Evolutionary conservation across 106 monocot genomes (phyloP).

Genomic region (Posidonia australis): DNA sequence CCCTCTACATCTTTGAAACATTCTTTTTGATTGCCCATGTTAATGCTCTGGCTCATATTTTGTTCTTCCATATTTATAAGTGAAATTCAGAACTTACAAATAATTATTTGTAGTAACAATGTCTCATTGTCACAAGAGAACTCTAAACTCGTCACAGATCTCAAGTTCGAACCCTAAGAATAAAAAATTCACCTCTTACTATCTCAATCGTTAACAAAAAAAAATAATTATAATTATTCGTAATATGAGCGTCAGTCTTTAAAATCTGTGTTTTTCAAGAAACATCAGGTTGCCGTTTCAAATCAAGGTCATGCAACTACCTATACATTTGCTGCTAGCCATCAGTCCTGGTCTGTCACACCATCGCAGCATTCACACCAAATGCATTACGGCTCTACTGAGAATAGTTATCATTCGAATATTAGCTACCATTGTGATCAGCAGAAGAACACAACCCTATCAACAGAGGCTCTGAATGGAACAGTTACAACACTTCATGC

Average conservation of each 20-base stretch:
- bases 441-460: slow-evolving; percentile 25
- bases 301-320: slow-evolving; percentile 8
- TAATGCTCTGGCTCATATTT: too few relatives aligned
- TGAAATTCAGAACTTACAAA: too few relatives aligned
- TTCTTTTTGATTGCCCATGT: too few relatives aligned
- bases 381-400: slow-evolving; percentile 15
- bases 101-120: too few relatives aligned
- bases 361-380: slow-evolving; percentile 39
- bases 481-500: slow-evolving; percentile 22
- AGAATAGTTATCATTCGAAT: slow-evolving; percentile 35
- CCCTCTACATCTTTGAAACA: too few relatives aligned
- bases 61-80: too few relatives aligned
- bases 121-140: too few relatives aligned
- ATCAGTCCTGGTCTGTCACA: slow-evolving; percentile 52
- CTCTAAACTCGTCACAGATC: too few relatives aligned
- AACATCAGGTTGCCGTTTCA: slow-evolving; percentile 5
- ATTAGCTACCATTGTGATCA: slow-evolving; percentile 51
- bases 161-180: too few relatives aligned
- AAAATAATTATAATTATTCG: too few relatives aligned
- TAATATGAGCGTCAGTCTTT: not conserved
- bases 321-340: slow-evolving; percentile 26
- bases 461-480: slow-evolving; percentile 27
- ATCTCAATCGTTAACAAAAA: too few relatives aligned
- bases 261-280: slow-evolving; percentile 2
- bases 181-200: too few relatives aligned